phyloP scores from a whole-genome alignment of 192 early-diverging fungal species.

The Coemansia sp. region DNA sequence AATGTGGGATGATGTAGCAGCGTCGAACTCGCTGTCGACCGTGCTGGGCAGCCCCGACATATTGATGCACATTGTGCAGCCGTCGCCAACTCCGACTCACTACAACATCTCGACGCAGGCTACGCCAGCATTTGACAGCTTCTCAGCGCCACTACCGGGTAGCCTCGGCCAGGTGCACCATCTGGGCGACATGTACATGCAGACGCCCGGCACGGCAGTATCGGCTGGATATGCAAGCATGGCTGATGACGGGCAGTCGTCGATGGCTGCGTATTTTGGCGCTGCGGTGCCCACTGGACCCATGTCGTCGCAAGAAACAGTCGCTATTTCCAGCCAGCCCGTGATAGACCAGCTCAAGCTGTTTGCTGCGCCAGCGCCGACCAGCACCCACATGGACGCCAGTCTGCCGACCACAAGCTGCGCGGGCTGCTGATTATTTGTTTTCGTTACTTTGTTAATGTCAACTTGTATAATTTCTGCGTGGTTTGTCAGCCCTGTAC shows the following conservation, averaged over 20 bases:
- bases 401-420: conserved; percentile 9
- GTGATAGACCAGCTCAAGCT: conserved; percentile 6
- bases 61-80: conserved; percentile 42
- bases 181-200: background rate
- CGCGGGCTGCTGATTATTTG: conserved; percentile 2
- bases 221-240: background rate
- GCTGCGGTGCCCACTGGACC: conserved; percentile 5
- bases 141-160: conserved; percentile 9
- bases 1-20: conserved; percentile 21
- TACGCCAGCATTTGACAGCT: conserved; percentile 30
- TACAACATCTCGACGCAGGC: conserved; percentile 37
- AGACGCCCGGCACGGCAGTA: background rate
- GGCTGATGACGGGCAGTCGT: conserved; percentile 11
- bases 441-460: background rate
- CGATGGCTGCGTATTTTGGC: conserved; percentile 40
- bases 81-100: conserved; percentile 26
- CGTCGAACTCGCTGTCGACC: conserved; percentile 21
- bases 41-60: conserved; percentile 39
- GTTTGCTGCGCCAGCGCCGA: conserved; percentile 1
- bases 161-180: background rate
- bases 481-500: background rate
- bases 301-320: conserved; percentile 1
- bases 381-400: conserved; percentile 1
- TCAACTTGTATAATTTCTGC: no score
- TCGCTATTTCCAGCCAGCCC: background rate